Base-by-base conservation (phyloP, 352 stramenopile species). In the Globisporangium spiculum region DNA sequence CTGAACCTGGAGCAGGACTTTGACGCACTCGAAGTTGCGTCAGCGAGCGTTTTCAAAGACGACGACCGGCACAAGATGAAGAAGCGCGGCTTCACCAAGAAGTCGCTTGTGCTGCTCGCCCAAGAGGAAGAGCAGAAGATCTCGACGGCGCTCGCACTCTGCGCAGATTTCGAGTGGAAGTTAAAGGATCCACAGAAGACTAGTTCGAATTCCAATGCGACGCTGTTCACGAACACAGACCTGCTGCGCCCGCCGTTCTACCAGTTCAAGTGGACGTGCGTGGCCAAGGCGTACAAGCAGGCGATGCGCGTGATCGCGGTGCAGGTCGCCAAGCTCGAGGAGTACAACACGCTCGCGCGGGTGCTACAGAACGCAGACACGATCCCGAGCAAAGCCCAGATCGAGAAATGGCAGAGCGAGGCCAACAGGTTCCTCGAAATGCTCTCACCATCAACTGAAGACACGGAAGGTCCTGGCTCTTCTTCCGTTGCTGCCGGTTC, bases 1-100 rank as follows among this genome's bases (percentile, higher is more conserved):
- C 65, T 94, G 22, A 73, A 92, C 36, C 60, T 92, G 20, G 70
- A 84, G 1, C 69, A 88, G 63, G 73, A 88, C 54, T 84, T 83
- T 32, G 74, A 82, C 22, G 56, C 64, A 0, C 59, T 77, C 3
- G 59, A 57, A 7, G 22, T 6, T 9, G 30, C 41, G 1, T 26
- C 26, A 0, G 62, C 48, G 10, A 30, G 55, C 55, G 55, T 34
- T 18, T 9, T 52, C n/a, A 52, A 26, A 3, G 64, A 34, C 22
- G 71, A 72, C 12, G 60, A 54, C 8, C 69, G 72, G 20, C 72
- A 75, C 20, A 62, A 69, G 41, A 73, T 68, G 56, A 70, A 67
- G 36, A 77, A 79, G 56, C 79, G 76, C 22, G 71, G 74, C 9
- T 71, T 83, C 67, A 83, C 76, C 1, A 88, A 81, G 69, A 71